Evolutionary conservation across 257 asterid species (phyloP).

Genomic region (Solanum virginianum): DNA sequence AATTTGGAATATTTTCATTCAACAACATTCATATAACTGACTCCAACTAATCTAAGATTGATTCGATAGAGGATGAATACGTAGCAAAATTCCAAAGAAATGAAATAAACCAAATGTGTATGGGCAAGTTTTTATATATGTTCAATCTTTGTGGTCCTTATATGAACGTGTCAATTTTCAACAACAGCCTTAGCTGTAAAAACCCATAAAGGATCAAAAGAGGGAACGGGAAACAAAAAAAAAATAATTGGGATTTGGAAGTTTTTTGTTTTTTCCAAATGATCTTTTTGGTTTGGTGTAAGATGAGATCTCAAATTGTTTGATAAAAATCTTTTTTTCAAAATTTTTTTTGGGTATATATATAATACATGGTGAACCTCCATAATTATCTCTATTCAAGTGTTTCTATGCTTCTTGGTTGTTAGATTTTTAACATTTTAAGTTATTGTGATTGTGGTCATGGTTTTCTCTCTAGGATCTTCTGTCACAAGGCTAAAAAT

Average conservation of each 20-base stretch:
- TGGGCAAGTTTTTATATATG: constrained; percentile 55
- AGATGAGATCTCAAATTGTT: neutral
- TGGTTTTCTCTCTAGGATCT: neutral
- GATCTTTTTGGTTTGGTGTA: neutral
- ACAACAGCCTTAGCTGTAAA: constrained; percentile 77
- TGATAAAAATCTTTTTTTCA: neutral
- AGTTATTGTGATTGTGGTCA: neutral
- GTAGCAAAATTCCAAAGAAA: constrained; percentile 10
- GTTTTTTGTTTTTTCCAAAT: constrained; percentile 9
- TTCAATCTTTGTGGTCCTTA: constrained; percentile 55
- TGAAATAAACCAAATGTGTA: constrained; percentile 34
- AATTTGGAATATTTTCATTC: constrained; percentile 16
- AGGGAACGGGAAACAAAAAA: constrained; percentile 25
- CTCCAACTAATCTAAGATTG: constrained; percentile 3
- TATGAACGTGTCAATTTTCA: constrained; percentile 53
- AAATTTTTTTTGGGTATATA: neutral
- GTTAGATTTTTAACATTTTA: neutral
- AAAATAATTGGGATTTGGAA: constrained; percentile 18
- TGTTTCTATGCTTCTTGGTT: neutral
- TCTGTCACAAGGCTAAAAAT: neutral
- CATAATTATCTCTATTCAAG: neutral
- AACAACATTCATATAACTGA: constrained; percentile 19
- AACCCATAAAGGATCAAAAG: constrained; percentile 37
- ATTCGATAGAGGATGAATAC: constrained; percentile 63
- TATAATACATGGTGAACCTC: neutral